A percentile compares a stretch with the other conserved stretches of the same genome.
Conservation (phyloP, 768 basidiomycete species). For the Phlegmacium glaucopus region DNA sequence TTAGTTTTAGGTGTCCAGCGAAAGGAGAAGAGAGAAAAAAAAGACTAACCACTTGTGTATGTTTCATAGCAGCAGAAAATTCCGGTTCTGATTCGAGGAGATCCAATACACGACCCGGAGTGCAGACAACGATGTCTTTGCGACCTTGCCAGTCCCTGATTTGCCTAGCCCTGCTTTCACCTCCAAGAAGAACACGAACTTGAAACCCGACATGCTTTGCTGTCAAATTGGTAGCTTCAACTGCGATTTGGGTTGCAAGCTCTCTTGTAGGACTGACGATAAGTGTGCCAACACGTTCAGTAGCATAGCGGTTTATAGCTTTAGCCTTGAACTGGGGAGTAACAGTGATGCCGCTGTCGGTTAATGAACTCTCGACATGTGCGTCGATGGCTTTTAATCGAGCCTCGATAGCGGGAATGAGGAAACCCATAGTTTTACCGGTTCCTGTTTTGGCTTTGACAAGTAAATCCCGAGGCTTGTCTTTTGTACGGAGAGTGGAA, state of each 20-base stretch:
- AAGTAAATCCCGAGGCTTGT: conserved; percentile 59
- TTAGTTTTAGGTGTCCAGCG: not conserved
- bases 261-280: conserved; percentile 91
- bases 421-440: conserved; percentile 86
- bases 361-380: conserved; percentile 38
- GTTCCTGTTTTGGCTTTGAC: conserved; percentile 89
- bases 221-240: conserved; percentile 69
- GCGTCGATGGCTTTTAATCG: conserved; percentile 58
- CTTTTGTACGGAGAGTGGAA: conserved; percentile 18
- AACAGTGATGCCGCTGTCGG: conserved; percentile 17
- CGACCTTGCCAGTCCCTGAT: conserved; percentile 63
- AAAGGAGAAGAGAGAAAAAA: not conserved
- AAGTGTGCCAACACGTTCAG: conserved; percentile 60
- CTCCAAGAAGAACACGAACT: conserved; percentile 77
- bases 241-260: conserved; percentile 85
- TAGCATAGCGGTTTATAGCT: conserved; percentile 19
- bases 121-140: conserved; percentile 83
- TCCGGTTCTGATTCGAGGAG: conserved; percentile 56
- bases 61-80: conserved; percentile 48
- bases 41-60: conserved; percentile 55
- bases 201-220: conserved; percentile 59
- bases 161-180: conserved; percentile 62
- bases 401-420: conserved; percentile 82
- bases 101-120: conserved; percentile 85
- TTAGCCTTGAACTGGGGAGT: conserved; percentile 21